Evolutionary conservation across 306 rosid species (phyloP), one percentile per base, ranked within the genome.

Genomic region (Vicia sativa): DNA sequence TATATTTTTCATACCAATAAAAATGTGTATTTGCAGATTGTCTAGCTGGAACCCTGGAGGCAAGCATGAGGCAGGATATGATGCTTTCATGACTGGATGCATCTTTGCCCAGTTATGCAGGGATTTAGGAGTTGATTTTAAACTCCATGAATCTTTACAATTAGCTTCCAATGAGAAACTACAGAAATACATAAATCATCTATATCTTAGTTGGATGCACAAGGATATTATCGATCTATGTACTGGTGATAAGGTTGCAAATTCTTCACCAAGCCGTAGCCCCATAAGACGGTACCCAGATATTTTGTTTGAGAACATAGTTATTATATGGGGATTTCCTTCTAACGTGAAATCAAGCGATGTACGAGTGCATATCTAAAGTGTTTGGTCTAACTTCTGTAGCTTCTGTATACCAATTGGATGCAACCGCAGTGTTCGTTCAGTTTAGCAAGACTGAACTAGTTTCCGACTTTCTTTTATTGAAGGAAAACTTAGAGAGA

Each of bases 31-130:
- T 75, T 80, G 80, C 88, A 93, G 99, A 77, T 88, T 90, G 44
- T 85, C 86, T 63, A 84, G 79, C 78, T 93, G 99, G 99, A 93
- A 86, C 53, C 89, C 97, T 42, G 99, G 99, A 50, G 96, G 86
- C 79, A 90, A 83, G 76, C 99, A 93, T 57, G 99, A 90, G 74
- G 99, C 99, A 14, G 97, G 99, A 46, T 90, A 88, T 62, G 99
- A 93, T 82, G 99, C 99, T 74, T 93, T 87, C 79, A 88, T 90
- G 99, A 93, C 97, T 3, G 99, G 99, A 59, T 86, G 95, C 39
- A 77, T 90, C 68, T 93, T 90, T 84, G 87, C 89, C 60, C 95
- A 93, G 78, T 78, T 95, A 44, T 90, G 92, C 79, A 68, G 78
- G 49, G 84, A 88, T 79, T 70, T 86, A 55, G 98, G 97, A 25